Conservation (phyloP, 371 early-diverging fungal genomes). For the Apophysomyces ossiformis region DNA sequence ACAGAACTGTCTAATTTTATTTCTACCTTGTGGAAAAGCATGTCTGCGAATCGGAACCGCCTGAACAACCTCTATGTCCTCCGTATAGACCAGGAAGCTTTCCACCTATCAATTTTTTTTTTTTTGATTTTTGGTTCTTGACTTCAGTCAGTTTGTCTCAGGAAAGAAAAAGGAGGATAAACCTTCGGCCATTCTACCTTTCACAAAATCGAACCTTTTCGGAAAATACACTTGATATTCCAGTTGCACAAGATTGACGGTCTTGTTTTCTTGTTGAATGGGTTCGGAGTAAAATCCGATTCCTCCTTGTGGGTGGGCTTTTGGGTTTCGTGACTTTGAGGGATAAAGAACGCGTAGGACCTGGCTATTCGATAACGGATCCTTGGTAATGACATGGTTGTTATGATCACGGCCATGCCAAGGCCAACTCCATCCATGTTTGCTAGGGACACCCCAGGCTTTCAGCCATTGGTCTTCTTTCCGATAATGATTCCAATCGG, state of each 20-base stretch:
- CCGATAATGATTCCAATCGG: slow-evolving; percentile 27
- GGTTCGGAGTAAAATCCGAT: slow-evolving; percentile 58
- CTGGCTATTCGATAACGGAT: slow-evolving; percentile 36
- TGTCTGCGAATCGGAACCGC: slow-evolving; percentile 53
- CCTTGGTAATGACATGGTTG: slow-evolving; percentile 36
- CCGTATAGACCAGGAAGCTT: slow-evolving; percentile 65
- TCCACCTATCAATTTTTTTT: slow-evolving; percentile 26
- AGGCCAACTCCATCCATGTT: slow-evolving; percentile 32
- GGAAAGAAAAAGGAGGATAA: no score
- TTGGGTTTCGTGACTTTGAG: slow-evolving; percentile 45
- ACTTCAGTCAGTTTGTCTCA: neutral
- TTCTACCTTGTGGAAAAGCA: slow-evolving; percentile 65
- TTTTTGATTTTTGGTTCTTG: neutral
- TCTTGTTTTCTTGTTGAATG: slow-evolving; percentile 31
- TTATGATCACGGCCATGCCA: slow-evolving; percentile 18
- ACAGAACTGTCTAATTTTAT: no score
- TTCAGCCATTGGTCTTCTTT: slow-evolving; percentile 19
- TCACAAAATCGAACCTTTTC: slow-evolving; percentile 54
- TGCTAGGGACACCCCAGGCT: slow-evolving; percentile 27
- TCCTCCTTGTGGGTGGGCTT: slow-evolving; percentile 45
- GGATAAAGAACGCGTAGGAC: slow-evolving; percentile 52
- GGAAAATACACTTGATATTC: slow-evolving; percentile 60
- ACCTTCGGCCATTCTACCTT: slow-evolving; percentile 28
- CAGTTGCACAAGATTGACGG: slow-evolving; percentile 33
- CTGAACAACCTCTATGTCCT: slow-evolving; percentile 60